A percentile compares a stretch with the other conserved stretches of the same genome.
These are phyloP conservation scores for Stephania japonica DNA, from an alignment of 164 flowering plant genomes.

Conservation along the genomic window DNA sequence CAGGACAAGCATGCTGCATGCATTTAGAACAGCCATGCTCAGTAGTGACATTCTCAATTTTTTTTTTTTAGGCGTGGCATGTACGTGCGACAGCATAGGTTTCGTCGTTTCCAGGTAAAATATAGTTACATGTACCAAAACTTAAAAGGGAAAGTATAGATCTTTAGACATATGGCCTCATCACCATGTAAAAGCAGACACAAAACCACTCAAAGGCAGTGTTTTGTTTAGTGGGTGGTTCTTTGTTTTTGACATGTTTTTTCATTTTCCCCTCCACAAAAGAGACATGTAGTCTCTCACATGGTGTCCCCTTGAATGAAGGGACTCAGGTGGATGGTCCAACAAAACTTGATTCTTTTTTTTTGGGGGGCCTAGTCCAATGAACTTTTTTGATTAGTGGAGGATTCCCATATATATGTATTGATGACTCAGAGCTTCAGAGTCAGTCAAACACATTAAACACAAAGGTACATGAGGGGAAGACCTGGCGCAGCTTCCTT, in stretches of 20 bases:
- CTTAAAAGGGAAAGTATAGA: background rate
- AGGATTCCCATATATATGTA: background rate
- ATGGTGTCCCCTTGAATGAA: background rate
- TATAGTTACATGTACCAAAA: background rate
- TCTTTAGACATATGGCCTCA: background rate
- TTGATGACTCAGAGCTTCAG: background rate
- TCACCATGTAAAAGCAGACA: background rate
- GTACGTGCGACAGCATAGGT: background rate
- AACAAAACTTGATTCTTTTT: background rate
- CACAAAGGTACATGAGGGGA: background rate
- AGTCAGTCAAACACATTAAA: background rate
- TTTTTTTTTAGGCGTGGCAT: background rate
- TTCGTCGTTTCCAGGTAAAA: background rate
- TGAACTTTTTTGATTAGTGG: background rate
- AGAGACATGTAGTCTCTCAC: background rate
- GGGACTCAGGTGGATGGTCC: constrained; percentile 5
- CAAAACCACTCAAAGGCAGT: background rate
- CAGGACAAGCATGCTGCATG: background rate
- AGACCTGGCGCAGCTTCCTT: constrained; percentile 1
- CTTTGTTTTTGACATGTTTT: background rate
- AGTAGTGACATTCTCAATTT: background rate
- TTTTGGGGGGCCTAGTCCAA: background rate
- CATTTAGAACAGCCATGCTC: background rate
- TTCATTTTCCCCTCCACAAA: background rate
- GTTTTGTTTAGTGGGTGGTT: background rate